Base-by-base conservation (phyloP, 495 filamentous ascomycete species). In the Lasiosphaeria hispida region DNA sequence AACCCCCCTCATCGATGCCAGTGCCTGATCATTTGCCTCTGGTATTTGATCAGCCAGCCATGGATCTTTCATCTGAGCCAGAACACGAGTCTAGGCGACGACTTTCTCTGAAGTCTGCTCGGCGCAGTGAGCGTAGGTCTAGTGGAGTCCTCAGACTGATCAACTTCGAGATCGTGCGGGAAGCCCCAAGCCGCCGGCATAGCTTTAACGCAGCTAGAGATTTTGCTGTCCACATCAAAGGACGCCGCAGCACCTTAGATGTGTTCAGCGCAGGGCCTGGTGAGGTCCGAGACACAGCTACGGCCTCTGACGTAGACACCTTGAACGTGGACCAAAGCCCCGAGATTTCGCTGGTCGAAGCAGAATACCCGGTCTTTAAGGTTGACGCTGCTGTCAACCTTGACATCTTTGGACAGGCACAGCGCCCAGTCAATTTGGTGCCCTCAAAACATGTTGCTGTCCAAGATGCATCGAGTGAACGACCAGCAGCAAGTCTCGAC, bases 1-100 rank as follows among this genome's bases (percentile, higher is more conserved):
- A 30, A 30, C 2, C 5, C 23, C 23, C 2, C n/a, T 37, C 15
- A 36, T 23, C 48, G 17, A 14, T 15, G 4, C 34, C 36, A 36
- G 7, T 39, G 1, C 13, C 44, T n/a, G 57, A 66, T n/a, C 39
- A 42, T n/a, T 39, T 58, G 10, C 63, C 69, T 14, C 58, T 71
- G 15, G 9, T 71, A 6, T 73, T 73, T 45, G 69, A 73, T 14
- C 65, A 68, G 34, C 70, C 70, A 1, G 52, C 33, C 17, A 55
- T 57, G 5, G 62, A 65, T 1, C 13, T 30, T 1, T 40, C 40
- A 6, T 37, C 41, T 8, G 67, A 64, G 30, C 57, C 70, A 3
- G 14, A 63, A 17, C 52, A 73, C 17, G 70, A 73, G 57, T 39
- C 63, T 10, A 57, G 54, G 23, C 53, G 70, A 45, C 64, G 69